Base-by-base conservation (phyloP, 768 basidiomycete species). In the Astraeus odoratus region DNA sequence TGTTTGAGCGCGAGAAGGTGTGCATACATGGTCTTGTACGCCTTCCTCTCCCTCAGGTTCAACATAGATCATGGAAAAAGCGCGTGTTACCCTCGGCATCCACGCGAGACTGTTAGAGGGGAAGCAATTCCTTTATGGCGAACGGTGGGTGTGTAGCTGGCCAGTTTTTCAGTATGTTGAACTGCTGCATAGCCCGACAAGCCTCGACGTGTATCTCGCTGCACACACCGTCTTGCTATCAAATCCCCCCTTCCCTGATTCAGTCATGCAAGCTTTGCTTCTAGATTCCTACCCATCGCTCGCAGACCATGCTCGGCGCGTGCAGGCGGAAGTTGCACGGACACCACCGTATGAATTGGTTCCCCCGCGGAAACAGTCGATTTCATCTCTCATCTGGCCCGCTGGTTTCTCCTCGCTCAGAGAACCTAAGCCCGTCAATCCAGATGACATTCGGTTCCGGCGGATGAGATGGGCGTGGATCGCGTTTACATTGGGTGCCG, bases 1-100 rank as follows among this genome's bases (percentile, higher is more conserved):
- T 75, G 1, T 87, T 88, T 53, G 75, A 77, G 52, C 72, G 74
- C 22, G 80, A 85, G 44, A 83, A 79, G 70, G 86, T 51, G n/a
- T n/a, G 16, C 6, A 44, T 6, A 5, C 22, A 15, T 18, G 23
- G 35, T 16, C 7, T 24, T 3, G 3, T n/a, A 8, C 35, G 38
- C 25, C 26, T 37, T 19, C 26, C 31, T 31, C 18, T 16, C 43
- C 51, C 40, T 13, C 25, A 59, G 23, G 15, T 16, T 23, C n/a
- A 43, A n/a, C 22, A 18, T 43, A 88, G 86, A 66, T 81, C 5
- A 45, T 77, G 18, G 77, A 80, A 46, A 81, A 77, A 57, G 78
- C 81, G 12, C 74, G 72, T 24, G 61, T 70, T 3, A 65, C 67
- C 20, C 68, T 91, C 35, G 79, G 76, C 30, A 68, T 81, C 15